Percentiles rank a stretch among this genome's conserved stretches.
phyloP scores from a whole-genome alignment of 257 asterid species.

The Rhazya stricta region DNA sequence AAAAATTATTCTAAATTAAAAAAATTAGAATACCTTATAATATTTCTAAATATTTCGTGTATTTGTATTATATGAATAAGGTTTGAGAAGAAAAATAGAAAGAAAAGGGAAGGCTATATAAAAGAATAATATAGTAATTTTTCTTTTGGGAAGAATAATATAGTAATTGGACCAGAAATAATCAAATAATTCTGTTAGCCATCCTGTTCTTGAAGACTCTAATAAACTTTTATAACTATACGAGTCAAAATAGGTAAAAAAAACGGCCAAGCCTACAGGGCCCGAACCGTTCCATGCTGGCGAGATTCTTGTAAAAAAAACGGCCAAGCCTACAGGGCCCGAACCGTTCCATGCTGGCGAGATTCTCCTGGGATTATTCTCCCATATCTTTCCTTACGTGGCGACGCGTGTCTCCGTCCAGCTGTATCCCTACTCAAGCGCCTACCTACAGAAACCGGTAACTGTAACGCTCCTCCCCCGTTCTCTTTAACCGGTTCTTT shows the following conservation, averaged over 20 bases:
- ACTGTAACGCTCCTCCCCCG: conserved; percentile 30
- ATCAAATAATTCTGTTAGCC: too few species aligned
- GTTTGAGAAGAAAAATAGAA: too few species aligned
- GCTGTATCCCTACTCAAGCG: conserved; percentile 22
- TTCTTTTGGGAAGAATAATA: too few species aligned
- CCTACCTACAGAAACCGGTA: conserved; percentile 28
- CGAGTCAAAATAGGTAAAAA: conserved; percentile 23
- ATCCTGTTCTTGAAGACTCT: too few species aligned
- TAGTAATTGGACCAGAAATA: too few species aligned
- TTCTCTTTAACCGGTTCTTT: conserved; percentile 28
- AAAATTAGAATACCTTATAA: too few species aligned
- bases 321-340: conserved; percentile 18
- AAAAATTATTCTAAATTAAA: too few species aligned
- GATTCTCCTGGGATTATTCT: conserved; percentile 14
- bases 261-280: not conserved
- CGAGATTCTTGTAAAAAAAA: conserved; percentile 26
- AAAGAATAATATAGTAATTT: too few species aligned
- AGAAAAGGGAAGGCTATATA: too few species aligned
- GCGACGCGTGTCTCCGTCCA: conserved; percentile 27
- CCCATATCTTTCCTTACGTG: not conserved
- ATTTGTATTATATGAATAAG: too few species aligned
- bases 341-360: conserved; percentile 1
- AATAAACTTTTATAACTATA: too few species aligned
- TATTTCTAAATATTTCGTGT: too few species aligned
- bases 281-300: conserved; percentile 5